Conservation (phyloP, 2,329 filamentous ascomycete genomes). For the Pleomassaria siparia region DNA sequence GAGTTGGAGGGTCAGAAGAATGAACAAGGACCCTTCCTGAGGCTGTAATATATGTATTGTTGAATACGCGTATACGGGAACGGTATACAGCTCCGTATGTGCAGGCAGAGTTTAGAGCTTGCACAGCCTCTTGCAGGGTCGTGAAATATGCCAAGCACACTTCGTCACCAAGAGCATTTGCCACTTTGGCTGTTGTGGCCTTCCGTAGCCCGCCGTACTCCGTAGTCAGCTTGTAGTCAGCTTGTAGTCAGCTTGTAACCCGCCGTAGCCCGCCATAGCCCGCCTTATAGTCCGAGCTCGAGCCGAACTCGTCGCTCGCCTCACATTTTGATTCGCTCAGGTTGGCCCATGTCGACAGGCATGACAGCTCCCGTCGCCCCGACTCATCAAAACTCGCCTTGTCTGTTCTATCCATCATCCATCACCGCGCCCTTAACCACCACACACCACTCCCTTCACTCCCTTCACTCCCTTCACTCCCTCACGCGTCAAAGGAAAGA, state of each 20-base stretch:
- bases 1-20: not conserved
- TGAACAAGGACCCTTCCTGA: too few species aligned
- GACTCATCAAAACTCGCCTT: constrained; percentile 3
- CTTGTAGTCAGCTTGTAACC: too few species aligned
- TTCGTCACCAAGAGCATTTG: not conserved
- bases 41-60: too few species aligned
- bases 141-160: constrained; percentile 2
- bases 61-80: not conserved
- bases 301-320: constrained; percentile 11
- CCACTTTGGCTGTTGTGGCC: not conserved
- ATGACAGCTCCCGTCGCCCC: constrained; percentile 11
- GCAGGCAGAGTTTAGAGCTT: not conserved
- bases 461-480: too few species aligned
- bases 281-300: too few species aligned
- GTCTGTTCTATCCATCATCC: not conserved
- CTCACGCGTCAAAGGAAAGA: too few species aligned
- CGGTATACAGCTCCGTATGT: not conserved
- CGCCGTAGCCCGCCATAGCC: too few species aligned
- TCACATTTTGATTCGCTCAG: constrained; percentile 19
- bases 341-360: constrained; percentile 5
- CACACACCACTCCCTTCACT: not conserved
- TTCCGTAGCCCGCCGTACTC: not conserved
- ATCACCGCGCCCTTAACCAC: not conserved
- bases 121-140: not conserved
- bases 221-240: too few species aligned